Evolutionary conservation across 2,329 filamentous ascomycete genomes (phyloP).

Genomic region (Talaromyces sp.): DNA sequence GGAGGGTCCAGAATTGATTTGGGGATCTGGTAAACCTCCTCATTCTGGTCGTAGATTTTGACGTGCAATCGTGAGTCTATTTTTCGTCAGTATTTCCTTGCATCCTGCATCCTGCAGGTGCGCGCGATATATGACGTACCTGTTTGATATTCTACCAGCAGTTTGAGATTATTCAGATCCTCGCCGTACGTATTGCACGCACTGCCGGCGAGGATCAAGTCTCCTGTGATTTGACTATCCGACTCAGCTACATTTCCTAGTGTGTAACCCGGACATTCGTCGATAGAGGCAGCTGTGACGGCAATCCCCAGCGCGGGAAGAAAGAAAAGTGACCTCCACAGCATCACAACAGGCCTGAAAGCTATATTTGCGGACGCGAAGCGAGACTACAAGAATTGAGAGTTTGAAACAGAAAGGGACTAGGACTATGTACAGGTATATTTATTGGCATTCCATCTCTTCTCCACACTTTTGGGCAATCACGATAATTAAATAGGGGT

Average conservation of each 20-base stretch:
- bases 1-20: constrained; percentile 64
- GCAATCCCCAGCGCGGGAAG: background rate
- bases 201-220: constrained; percentile 64
- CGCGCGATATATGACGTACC: background rate
- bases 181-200: constrained; percentile 60
- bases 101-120: too few relatives aligned
- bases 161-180: constrained; percentile 54
- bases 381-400: background rate
- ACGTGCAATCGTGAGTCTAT: constrained; percentile 59
- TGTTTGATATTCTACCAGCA: constrained; percentile 58
- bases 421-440: background rate
- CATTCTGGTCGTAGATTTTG: constrained; percentile 66
- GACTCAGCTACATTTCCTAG: constrained; percentile 43
- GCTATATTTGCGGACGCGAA: background rate
- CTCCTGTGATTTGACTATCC: constrained; percentile 42
- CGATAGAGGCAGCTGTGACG: background rate
- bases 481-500: background rate
- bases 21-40: constrained; percentile 71
- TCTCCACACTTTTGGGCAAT: constrained; percentile 1
- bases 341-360: background rate
- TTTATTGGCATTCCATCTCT: background rate
- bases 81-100: background rate
- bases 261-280: constrained; percentile 39
- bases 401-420: background rate
- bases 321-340: constrained; percentile 2